Percentiles rank a stretch among this genome's conserved stretches.
These are phyloP conservation scores for Penicillium olsonii DNA, from an alignment of 2,329 filamentous ascomycete genomes.

Conservation along the genomic window DNA sequence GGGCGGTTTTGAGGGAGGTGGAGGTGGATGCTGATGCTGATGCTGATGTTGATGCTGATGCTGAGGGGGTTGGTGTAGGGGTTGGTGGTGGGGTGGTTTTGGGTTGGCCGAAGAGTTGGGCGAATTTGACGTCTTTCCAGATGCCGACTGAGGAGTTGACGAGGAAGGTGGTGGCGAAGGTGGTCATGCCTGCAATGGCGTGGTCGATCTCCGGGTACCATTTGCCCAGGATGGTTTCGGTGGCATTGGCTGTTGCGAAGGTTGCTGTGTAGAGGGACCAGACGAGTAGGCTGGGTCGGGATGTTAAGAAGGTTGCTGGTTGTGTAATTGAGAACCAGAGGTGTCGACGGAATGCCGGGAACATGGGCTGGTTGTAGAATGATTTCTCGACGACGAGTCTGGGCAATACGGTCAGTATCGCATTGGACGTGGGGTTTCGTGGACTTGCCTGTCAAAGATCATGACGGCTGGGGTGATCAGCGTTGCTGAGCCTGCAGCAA, in stretches of 20 bases:
- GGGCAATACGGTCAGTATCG: slow-evolving; percentile 13
- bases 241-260: slow-evolving; percentile 80
- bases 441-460: slow-evolving; percentile 73
- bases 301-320: slow-evolving; percentile 41
- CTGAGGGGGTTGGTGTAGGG: slow-evolving; percentile 2
- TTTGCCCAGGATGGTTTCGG: slow-evolving; percentile 76
- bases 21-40: slow-evolving; percentile 12
- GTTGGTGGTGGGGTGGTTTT: slow-evolving; percentile 11
- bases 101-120: slow-evolving; percentile 64
- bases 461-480: slow-evolving; percentile 78
- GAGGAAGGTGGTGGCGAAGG: slow-evolving; percentile 73
- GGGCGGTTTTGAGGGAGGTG: slow-evolving; percentile 23
- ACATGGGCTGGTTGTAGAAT: slow-evolving; percentile 34
- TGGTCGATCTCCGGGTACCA: slow-evolving; percentile 52
- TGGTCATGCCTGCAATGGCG: slow-evolving; percentile 70
- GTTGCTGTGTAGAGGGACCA: slow-evolving; percentile 74
- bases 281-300: slow-evolving; percentile 44
- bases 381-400: slow-evolving; percentile 48
- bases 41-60: slow-evolving; percentile 4
- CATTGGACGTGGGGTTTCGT: background rate
- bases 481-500: slow-evolving; percentile 68
- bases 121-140: slow-evolving; percentile 85
- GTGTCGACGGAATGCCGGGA: slow-evolving; percentile 36
- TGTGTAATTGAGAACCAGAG: slow-evolving; percentile 38
- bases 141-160: slow-evolving; percentile 75